These are phyloP conservation scores for Thalassiosira hispida DNA, from an alignment of 352 stramenopile species.

Conservation along the genomic window DNA sequence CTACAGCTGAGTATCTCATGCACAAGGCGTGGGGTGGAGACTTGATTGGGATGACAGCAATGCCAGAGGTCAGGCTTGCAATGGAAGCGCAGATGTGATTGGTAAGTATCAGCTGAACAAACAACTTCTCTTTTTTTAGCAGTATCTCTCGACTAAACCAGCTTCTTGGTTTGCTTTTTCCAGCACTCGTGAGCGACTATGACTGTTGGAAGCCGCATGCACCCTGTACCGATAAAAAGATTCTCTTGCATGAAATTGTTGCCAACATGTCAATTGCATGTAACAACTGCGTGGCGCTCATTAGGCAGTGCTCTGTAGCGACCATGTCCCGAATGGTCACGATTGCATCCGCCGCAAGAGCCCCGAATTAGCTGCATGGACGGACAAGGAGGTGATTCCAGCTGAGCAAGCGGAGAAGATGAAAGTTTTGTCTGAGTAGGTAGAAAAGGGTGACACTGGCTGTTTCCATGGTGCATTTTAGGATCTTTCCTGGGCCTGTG, in stretches of 20 bases:
- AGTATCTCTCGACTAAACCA: background rate
- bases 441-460: too few relatives aligned
- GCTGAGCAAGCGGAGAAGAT: slow-evolving; percentile 8
- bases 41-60: slow-evolving; percentile 30
- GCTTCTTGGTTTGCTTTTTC: background rate
- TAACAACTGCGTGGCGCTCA: slow-evolving; percentile 24
- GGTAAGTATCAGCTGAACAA: background rate
- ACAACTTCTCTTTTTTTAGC: slow-evolving; percentile 4
- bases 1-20: slow-evolving; percentile 22
- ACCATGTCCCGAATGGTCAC: slow-evolving; percentile 19
- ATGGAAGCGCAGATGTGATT: slow-evolving; percentile 28
- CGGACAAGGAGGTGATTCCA: slow-evolving; percentile 19
- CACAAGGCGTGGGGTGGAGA: slow-evolving; percentile 25
- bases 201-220: slow-evolving; percentile 31
- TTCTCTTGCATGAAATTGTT: slow-evolving; percentile 36
- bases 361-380: slow-evolving; percentile 32
- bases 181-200: slow-evolving; percentile 29
- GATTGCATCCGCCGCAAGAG: slow-evolving; percentile 29
- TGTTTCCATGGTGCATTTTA: too few relatives aligned
- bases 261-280: slow-evolving; percentile 31
- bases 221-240: slow-evolving; percentile 28
- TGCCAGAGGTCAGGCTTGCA: slow-evolving; percentile 27
- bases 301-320: slow-evolving; percentile 12
- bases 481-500: too few relatives aligned
- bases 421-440: slow-evolving; percentile 27